These are phyloP conservation scores for Populus trichocarpa DNA, from an alignment of 441 rosid genomes.

Conservation along the genomic window DNA sequence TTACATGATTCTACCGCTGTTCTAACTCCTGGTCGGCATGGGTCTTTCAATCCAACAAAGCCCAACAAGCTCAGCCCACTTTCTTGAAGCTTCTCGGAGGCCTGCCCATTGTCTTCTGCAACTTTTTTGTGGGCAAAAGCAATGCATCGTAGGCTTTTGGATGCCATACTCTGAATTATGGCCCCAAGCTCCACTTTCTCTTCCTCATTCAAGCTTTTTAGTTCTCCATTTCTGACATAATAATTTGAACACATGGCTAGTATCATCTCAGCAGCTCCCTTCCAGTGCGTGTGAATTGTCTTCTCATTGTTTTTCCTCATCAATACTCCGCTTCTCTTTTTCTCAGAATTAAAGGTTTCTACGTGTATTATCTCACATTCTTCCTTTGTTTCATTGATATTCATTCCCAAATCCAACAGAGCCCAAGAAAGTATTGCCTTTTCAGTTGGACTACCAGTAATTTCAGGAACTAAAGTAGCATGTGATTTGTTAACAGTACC, in stretches of 20 bases:
- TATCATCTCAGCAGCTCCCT: slow-evolving; percentile 57
- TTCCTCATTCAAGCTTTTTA: slow-evolving; percentile 20
- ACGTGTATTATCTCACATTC: slow-evolving; percentile 31
- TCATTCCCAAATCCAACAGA: slow-evolving; percentile 23
- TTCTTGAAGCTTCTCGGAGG: slow-evolving; percentile 26
- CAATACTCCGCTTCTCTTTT: slow-evolving; percentile 37
- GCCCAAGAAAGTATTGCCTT: slow-evolving; percentile 51
- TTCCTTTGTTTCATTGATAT: slow-evolving; percentile 27
- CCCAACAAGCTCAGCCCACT: slow-evolving; percentile 31
- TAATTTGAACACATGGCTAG: slow-evolving; percentile 15
- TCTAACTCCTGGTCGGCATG: slow-evolving; percentile 39
- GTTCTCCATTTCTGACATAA: slow-evolving; percentile 18
- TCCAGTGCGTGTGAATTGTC: slow-evolving; percentile 37
- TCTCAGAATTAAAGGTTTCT: slow-evolving; percentile 45
- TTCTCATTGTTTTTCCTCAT: slow-evolving; percentile 20
- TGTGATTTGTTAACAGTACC: slow-evolving; percentile 24
- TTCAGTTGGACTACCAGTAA: slow-evolving; percentile 50
- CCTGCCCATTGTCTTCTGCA: neutral
- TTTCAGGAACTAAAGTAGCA: slow-evolving; percentile 21
- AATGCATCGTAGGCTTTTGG: slow-evolving; percentile 44
- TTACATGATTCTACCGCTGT: slow-evolving; percentile 34
- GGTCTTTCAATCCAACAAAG: slow-evolving; percentile 43
- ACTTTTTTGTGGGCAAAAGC: slow-evolving; percentile 37
- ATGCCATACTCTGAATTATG: slow-evolving; percentile 35
- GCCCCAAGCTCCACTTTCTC: slow-evolving; percentile 16